These are phyloP conservation scores for Geoglossum cookeanum DNA, from an alignment of 2,329 filamentous ascomycete species.

Conservation along the genomic window DNA sequence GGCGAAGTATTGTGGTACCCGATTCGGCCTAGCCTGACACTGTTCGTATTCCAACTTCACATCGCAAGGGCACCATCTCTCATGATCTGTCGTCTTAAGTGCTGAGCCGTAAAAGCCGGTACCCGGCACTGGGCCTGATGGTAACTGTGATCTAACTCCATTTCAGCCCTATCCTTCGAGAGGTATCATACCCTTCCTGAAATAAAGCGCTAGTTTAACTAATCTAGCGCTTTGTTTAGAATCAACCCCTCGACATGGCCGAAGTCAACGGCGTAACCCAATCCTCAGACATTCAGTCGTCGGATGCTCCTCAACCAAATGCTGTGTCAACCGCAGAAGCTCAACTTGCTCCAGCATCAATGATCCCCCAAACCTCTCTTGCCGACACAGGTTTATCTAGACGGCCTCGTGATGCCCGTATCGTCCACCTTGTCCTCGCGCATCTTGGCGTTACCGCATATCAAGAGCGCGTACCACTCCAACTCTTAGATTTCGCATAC, in stretches of 20 bases:
- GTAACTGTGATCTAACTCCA: too few species aligned
- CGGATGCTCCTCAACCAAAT: neutral
- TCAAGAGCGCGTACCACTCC: slow-evolving; percentile 32
- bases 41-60: too few species aligned
- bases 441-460: slow-evolving; percentile 29
- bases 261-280: neutral
- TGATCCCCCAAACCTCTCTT: slow-evolving; percentile 3
- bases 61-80: too few species aligned
- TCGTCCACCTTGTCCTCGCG: slow-evolving; percentile 31
- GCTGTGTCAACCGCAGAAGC: neutral
- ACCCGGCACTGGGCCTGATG: too few species aligned
- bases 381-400: slow-evolving; percentile 25
- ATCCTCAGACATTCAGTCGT: neutral
- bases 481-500: slow-evolving; percentile 33
- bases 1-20: neutral
- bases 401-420: slow-evolving; percentile 29
- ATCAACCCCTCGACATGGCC: neutral
- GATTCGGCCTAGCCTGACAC: neutral
- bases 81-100: too few species aligned
- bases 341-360: neutral
- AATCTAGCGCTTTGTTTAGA: neutral
- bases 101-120: too few species aligned
- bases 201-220: neutral
- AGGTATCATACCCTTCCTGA: neutral
- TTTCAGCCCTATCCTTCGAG: too few species aligned